Evolutionary conservation across 2,329 filamentous ascomycete genomes (phyloP), one percentile per base, ranked within the genome.

Genomic region (Sporothrix humicola): DNA sequence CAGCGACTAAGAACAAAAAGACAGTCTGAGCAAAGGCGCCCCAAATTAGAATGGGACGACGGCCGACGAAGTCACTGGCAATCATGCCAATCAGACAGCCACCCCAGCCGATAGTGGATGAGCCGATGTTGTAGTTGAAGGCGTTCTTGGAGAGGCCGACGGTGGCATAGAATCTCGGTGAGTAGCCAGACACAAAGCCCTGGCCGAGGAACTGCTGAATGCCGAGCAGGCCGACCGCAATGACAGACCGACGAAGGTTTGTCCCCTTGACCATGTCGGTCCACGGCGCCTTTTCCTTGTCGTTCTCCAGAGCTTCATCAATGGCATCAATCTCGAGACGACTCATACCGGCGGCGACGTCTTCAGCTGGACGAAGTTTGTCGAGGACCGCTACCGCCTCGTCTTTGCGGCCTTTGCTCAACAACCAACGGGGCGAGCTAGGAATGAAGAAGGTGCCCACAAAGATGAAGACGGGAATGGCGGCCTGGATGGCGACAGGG

Each of bases 361-460:
- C 71, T 12, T 68, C 71, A 1, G 20, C 23, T 1, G 71, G 71
- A 2, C 71, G 71, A 13, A 72, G 37, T 26, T 20, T 46, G 71
- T 72, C 71, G 2, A 72, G 71, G 2, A 72, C 71, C 1, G 50
- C 37, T 10, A 72, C 42, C 9, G 86, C 85, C 73, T 87, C 84
- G 1, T 85, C 82, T 0, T 79, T 76, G 17, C 81, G 80, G 0
- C 84, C 85, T 73, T 85, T 84, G 0, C 82, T 82, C 48, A 87
- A 80, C 8, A 87, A 78, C 85, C 85, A 87, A 5, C 85, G 80
- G 0, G 86, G 85, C 0, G 85, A 87, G 52, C 81, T 79, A 10
- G 84, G 83, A 4, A 85, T 79, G 80, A 81, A 84, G 3, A 80
- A 79, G 3, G 82, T 83, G 1, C 81, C 83, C 3, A 80, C 12